These are phyloP conservation scores for Hyaloscypha hepaticicola DNA, from an alignment of 495 filamentous ascomycete species.

Conservation along the genomic window DNA sequence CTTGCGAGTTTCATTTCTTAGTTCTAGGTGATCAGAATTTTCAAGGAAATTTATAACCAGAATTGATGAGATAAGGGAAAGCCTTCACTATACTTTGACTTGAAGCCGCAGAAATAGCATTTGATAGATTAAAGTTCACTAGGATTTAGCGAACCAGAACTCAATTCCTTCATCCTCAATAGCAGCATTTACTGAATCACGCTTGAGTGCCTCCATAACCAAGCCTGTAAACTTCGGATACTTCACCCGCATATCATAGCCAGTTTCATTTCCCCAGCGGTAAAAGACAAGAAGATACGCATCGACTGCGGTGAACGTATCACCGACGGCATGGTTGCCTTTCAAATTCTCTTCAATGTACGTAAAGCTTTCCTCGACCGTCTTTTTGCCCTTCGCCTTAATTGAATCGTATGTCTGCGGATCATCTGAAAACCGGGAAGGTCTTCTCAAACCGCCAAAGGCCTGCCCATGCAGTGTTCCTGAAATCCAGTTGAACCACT, in stretches of 20 bases:
- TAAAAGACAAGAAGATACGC: slow-evolving; percentile 38
- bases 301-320: slow-evolving; percentile 39
- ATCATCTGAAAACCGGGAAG: slow-evolving; percentile 32
- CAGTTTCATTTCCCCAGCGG: slow-evolving; percentile 30
- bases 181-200: slow-evolving; percentile 25
- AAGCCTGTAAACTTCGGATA: slow-evolving; percentile 35
- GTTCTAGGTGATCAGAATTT: too few relatives aligned
- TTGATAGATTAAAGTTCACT: too few relatives aligned
- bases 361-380: slow-evolving; percentile 29
- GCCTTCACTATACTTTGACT: too few relatives aligned
- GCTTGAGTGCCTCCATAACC: slow-evolving; percentile 19
- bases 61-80: too few relatives aligned
- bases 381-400: slow-evolving; percentile 23
- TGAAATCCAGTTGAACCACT: slow-evolving; percentile 43
- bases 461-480: slow-evolving; percentile 37
- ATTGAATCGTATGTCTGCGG: slow-evolving; percentile 25
- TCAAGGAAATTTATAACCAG: too few relatives aligned
- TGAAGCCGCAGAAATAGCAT: too few relatives aligned
- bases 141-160: too few relatives aligned
- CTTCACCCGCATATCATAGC: slow-evolving; percentile 24
- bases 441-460: slow-evolving; percentile 31
- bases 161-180: slow-evolving; percentile 23
- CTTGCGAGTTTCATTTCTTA: too few relatives aligned
- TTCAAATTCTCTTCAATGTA: slow-evolving; percentile 29
- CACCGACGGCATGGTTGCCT: slow-evolving; percentile 34